A percentile compares a stretch with the other conserved stretches of the same genome.
phyloP scores from a whole-genome alignment of 805 yeast genomes.

The Saturnispora gosingensis region DNA sequence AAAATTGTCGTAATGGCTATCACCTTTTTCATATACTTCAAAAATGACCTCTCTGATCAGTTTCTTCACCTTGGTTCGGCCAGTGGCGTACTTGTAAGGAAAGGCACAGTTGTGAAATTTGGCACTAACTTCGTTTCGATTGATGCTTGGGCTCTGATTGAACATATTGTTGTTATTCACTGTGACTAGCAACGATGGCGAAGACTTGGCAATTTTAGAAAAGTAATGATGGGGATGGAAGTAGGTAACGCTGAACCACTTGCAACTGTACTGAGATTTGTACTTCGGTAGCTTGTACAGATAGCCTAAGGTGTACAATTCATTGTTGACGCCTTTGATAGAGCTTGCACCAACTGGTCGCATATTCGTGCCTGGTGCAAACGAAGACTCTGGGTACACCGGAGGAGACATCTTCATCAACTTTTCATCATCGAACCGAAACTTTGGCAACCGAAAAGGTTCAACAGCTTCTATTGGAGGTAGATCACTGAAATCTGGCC shows the following conservation, averaged over 20 bases:
- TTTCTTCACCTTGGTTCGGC: slow-evolving; percentile 18
- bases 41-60: slow-evolving; percentile 16
- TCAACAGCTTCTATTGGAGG: slow-evolving; percentile 1
- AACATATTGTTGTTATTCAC: slow-evolving; percentile 33
- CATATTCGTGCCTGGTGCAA: slow-evolving; percentile 8
- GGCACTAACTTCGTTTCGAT: slow-evolving; percentile 4
- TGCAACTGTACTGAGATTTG: slow-evolving; percentile 14
- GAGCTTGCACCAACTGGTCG: slow-evolving; percentile 12
- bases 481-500: background rate
- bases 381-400: slow-evolving; percentile 12
- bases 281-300: slow-evolving; percentile 5
- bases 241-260: slow-evolving; percentile 18
- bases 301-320: slow-evolving; percentile 12
- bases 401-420: slow-evolving; percentile 10
- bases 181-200: slow-evolving; percentile 22
- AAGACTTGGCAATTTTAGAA: slow-evolving; percentile 25
- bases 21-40: slow-evolving; percentile 10
- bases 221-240: slow-evolving; percentile 18
- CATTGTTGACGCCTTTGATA: slow-evolving; percentile 20
- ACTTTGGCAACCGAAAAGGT: slow-evolving; percentile 6
- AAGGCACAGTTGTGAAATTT: slow-evolving; percentile 9
- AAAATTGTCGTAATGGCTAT: slow-evolving; percentile 2
- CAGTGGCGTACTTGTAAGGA: slow-evolving; percentile 21
- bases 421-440: slow-evolving; percentile 10
- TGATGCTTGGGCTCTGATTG: slow-evolving; percentile 10